Evolutionary conservation across 1,139 yeast genomes (phyloP), one percentile per base, ranked within the genome.

Genomic region (Magnusiomyces suaveolens): DNA sequence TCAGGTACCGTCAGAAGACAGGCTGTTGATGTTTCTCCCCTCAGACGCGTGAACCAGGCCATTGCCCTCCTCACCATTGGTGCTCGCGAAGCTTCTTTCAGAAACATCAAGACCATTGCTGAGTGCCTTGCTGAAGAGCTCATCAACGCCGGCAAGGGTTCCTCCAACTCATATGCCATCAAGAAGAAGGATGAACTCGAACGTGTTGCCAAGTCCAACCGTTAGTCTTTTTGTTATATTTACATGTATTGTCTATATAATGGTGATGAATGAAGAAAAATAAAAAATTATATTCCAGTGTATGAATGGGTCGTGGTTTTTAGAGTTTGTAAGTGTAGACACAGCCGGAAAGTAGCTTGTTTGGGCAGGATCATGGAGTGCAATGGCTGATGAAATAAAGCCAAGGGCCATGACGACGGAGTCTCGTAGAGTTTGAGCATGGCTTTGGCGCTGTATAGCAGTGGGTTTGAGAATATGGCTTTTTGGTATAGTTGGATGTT

Each of bases 161-260:
- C 98, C 72, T 90, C 98, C 70, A 94, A 97, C 79, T 94, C 98
- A 75, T 94, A 90, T 77, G 98, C 98, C 72, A 94, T 94, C 82
- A 94, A 94, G 94, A 94, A 94, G 97, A 94, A 94, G 95, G 98
- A 94, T 78, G 99, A 92, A 84, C 87, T 92, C 78, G 98, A 94
- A 84, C 95, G 98, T 87, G 98, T 92, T 78, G 98, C 98, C 77
- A 92, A 92, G 82, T 89, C 97, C 77, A 92, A 92, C 95, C 97
- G 98, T 88, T 92, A 92, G 86, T 36, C 47, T 29, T 32, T 16
- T 46, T 36, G 24, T n/a, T 43, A 32, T 43, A 43, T 32, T n/a
- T 29, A 43, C 16, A 16, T n/a, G 48, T 26, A 32, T 23, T 20
- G 21, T 32, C 32, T 43, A 23, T 38, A 38, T 38, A 38, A 38